A percentile compares a stretch with the other conserved stretches of the same genome.
phyloP scores from a whole-genome alignment of 805 yeast genomes.

The Phaffomyces opuntiae region DNA sequence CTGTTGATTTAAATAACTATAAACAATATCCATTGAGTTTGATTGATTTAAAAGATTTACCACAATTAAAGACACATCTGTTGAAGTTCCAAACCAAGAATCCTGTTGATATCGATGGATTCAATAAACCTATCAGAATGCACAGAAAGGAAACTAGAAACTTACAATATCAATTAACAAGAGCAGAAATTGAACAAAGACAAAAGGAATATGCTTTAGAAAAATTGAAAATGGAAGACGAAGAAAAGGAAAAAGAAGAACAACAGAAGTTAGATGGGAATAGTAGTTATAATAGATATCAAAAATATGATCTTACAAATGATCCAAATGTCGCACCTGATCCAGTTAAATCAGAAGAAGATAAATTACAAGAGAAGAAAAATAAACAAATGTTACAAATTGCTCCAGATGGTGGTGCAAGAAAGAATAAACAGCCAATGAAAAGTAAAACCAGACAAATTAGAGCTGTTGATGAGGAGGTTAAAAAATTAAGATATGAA shows the following conservation, averaged over 20 bases:
- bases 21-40: slow-evolving; percentile 50
- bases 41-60: slow-evolving; percentile 63
- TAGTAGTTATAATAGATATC: slow-evolving; percentile 11
- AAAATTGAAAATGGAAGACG: slow-evolving; percentile 16
- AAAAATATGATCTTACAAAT: slow-evolving; percentile 4
- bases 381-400: slow-evolving; percentile 48
- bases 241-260: slow-evolving; percentile 26
- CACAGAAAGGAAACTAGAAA: slow-evolving; percentile 93
- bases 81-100: slow-evolving; percentile 71
- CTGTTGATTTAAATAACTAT: slow-evolving; percentile 25
- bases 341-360: slow-evolving; percentile 29
- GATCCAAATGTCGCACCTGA: slow-evolving; percentile 26
- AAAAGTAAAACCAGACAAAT: slow-evolving; percentile 83
- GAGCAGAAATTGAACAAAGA: slow-evolving; percentile 67
- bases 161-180: slow-evolving; percentile 75
- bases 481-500: slow-evolving; percentile 81
- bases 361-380: slow-evolving; percentile 28
- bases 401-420: slow-evolving; percentile 90
- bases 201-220: slow-evolving; percentile 40
- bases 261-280: slow-evolving; percentile 14
- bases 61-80: slow-evolving; percentile 70
- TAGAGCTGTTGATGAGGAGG: slow-evolving; percentile 72
- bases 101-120: slow-evolving; percentile 65
- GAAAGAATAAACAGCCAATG: slow-evolving; percentile 51
- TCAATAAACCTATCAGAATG: slow-evolving; percentile 76